A percentile compares a stretch with the other conserved stretches of the same genome.
These are phyloP conservation scores for Phtheirospermum japonicum DNA, from an alignment of 257 asterid genomes.

Conservation along the genomic window DNA sequence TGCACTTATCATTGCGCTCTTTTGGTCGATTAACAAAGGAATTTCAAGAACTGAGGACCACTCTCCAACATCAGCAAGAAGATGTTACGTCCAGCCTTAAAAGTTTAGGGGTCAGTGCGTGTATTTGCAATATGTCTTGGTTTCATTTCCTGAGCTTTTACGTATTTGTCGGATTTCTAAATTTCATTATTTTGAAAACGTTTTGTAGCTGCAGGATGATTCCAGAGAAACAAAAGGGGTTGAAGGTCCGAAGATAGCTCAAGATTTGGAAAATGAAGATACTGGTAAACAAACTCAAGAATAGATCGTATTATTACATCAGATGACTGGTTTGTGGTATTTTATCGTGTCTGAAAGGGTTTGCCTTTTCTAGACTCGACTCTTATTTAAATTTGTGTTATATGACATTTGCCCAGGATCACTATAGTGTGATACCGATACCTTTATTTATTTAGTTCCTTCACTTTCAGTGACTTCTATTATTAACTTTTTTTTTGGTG, in stretches of 20 bases:
- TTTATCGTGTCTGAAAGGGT: too few relatives aligned
- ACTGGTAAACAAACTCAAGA: conserved; percentile 32
- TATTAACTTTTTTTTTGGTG: not conserved
- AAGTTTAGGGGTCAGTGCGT: conserved; percentile 60
- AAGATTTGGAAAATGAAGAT: conserved; percentile 34
- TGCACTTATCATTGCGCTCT: conserved; percentile 4
- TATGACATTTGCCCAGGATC: conserved; percentile 22
- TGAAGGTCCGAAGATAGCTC: conserved; percentile 29
- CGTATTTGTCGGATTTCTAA: conserved; percentile 13
- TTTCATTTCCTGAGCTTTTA: not conserved
- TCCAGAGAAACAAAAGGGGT: conserved; percentile 34
- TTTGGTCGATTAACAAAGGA: conserved; percentile 47
- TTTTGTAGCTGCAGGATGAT: conserved; percentile 64
- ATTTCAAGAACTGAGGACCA: conserved; percentile 78
- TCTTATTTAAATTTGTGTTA: conserved; percentile 17
- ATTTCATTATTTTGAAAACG: conserved; percentile 24
- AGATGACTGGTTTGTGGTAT: too few relatives aligned
- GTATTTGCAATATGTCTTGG: not conserved
- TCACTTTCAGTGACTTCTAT: not conserved
- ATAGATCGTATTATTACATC: conserved; percentile 26
- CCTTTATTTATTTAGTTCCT: not conserved
- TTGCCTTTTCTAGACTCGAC: too few relatives aligned
- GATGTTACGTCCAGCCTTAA: conserved; percentile 73
- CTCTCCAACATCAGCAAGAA: conserved; percentile 96
- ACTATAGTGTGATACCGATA: conserved; percentile 23